Percentiles rank a stretch among this genome's conserved stretches.
These are phyloP conservation scores for Lentinula boryana DNA, from an alignment of 768 basidiomycete species.

Conservation along the genomic window DNA sequence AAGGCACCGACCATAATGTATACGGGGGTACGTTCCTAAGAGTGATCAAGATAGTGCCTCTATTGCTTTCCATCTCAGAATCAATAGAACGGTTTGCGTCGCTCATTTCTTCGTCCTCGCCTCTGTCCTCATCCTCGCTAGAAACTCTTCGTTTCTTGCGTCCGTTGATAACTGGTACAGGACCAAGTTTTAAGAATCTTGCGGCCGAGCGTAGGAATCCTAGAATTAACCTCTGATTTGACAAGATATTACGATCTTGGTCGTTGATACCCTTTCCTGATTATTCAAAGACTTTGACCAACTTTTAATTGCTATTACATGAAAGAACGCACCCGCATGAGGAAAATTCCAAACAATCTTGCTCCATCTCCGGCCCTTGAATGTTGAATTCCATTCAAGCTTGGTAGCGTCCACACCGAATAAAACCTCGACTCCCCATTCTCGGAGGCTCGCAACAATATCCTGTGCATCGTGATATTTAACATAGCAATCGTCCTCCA, in stretches of 20 bases:
- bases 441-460: constrained; percentile 50
- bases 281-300: background rate
- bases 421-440: constrained; percentile 60
- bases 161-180: constrained; percentile 36
- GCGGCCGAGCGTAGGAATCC: constrained; percentile 75
- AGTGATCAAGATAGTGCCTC: constrained; percentile 83
- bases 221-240: constrained; percentile 81
- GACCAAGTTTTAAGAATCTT: constrained; percentile 51
- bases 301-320: background rate
- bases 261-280: constrained; percentile 86
- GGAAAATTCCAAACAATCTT: constrained; percentile 94
- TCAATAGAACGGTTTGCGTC: constrained; percentile 15
- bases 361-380: constrained; percentile 68
- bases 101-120: constrained; percentile 23
- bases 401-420: constrained; percentile 85
- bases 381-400: constrained; percentile 48
- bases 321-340: constrained; percentile 59
- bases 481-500: constrained; percentile 62
- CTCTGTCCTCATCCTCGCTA: constrained; percentile 42
- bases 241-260: constrained; percentile 87
- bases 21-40: constrained; percentile 85
- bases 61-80: constrained; percentile 11
- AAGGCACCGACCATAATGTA: constrained; percentile 63
- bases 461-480: constrained; percentile 76
- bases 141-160: constrained; percentile 37